Evolutionary conservation across 2,329 filamentous ascomycete genomes (phyloP), one percentile per base, ranked within the genome.

Genomic region (Drechslerella coelobrocha): DNA sequence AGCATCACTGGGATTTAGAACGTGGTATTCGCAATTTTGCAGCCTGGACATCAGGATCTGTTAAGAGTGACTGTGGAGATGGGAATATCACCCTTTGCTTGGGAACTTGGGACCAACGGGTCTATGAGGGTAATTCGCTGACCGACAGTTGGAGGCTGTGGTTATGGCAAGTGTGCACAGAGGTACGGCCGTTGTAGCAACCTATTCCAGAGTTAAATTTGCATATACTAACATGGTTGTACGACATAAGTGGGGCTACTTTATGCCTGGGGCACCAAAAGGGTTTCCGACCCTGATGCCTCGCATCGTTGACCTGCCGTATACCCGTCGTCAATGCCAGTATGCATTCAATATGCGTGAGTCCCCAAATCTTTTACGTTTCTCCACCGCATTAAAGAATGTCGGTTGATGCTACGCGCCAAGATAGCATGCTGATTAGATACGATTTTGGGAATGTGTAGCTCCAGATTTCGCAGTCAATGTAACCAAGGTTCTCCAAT

Each of bases 341-440:
- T 90, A 8, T 94, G 86, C 79, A 85, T 92, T 53, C 84, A 88
- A 73, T 91, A 89, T 0, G 90, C 91, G 51, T 87, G 85, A 2
- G 85, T 87, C 14, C 41, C 41, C 19, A 19, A 41, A 12, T 5
- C 24, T 86, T 87, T 0, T 90, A 6, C n/a, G n/a, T n/a, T n/a
- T n/a, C n/a, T n/a, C n/a, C n/a, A n/a, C n/a, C n/a, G n/a, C n/a
- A n/a, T n/a, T n/a, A n/a, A n/a, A n/a, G n/a, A n/a, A n/a, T n/a
- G n/a, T n/a, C n/a, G n/a, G n/a, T n/a, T n/a, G n/a, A n/a, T n/a
- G n/a, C n/a, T n/a, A n/a, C n/a, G n/a, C n/a, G n/a, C n/a, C n/a
- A n/a, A n/a, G n/a, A n/a, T n/a, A n/a, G n/a, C n/a, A n/a, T n/a
- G n/a, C n/a, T n/a, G n/a, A n/a, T n/a, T n/a, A n/a, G n/a, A n/a